Percentiles rank a stretch among this genome's conserved stretches.
Evolutionary conservation across 2,329 filamentous ascomycete genomes (phyloP).

Genomic region (Clonostachys chloroleuca): DNA sequence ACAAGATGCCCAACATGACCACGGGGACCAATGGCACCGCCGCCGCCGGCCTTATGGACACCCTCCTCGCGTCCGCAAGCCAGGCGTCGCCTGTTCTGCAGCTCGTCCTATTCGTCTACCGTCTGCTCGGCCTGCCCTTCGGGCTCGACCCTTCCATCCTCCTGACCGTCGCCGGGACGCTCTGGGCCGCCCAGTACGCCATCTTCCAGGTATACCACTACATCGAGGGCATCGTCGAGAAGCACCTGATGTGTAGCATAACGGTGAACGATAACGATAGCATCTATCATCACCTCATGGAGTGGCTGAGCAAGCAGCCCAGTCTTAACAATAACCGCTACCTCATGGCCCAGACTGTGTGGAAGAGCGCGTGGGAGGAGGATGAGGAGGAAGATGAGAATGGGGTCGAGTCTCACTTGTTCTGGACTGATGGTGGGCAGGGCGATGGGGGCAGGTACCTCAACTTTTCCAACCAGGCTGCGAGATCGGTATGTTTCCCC

Average conservation of each 20-base stretch:
- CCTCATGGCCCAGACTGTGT: constrained; percentile 50
- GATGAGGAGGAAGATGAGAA: constrained; percentile 35
- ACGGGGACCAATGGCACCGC: constrained; percentile 10
- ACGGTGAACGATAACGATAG: constrained; percentile 50
- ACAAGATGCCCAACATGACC: constrained; percentile 5
- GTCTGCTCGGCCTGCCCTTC: constrained; percentile 34
- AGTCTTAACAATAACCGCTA: constrained; percentile 44
- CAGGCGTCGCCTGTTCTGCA: constrained; percentile 33
- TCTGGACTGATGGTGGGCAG: constrained; percentile 29
- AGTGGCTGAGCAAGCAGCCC: constrained; percentile 50
- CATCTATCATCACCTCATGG: constrained; percentile 54
- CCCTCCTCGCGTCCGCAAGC: constrained; percentile 33
- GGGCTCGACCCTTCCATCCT: constrained; percentile 44
- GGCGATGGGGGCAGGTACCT: constrained; percentile 35
- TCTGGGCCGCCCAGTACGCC: constrained; percentile 39
- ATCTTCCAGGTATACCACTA: constrained; percentile 24
- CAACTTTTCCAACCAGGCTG: constrained; percentile 56
- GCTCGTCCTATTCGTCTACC: constrained; percentile 38
- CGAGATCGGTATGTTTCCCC: constrained; percentile 33
- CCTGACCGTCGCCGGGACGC: constrained; percentile 36
- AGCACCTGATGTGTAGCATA: constrained; percentile 46
- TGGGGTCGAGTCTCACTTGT: constrained; percentile 21
- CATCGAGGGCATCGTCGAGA: constrained; percentile 27
- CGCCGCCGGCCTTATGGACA: constrained; percentile 28
- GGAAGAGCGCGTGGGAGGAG: constrained; percentile 52